A percentile compares a stretch with the other conserved stretches of the same genome.
Evolutionary conservation across 2,329 filamentous ascomycete species (phyloP).

Genomic region (Cytospora mali): DNA sequence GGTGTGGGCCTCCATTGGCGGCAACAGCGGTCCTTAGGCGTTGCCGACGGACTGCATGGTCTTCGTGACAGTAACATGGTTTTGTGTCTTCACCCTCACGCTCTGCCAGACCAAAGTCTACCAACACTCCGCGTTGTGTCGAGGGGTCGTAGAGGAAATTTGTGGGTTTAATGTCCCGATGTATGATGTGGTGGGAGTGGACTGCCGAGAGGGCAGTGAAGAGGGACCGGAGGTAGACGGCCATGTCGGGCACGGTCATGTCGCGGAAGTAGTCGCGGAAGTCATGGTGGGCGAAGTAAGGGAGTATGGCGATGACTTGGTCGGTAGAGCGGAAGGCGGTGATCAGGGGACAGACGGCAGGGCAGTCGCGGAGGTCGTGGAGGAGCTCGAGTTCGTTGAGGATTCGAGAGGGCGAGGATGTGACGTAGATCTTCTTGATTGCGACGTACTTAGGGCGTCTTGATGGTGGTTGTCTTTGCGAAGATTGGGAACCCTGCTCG

Average conservation of each 20-base stretch:
- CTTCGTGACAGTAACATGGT: constrained; percentile 79
- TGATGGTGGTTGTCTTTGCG: constrained; percentile 24
- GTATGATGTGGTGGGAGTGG: constrained; percentile 81
- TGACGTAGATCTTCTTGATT: constrained; percentile 99
- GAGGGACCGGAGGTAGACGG: constrained; percentile 84
- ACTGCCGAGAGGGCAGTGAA: constrained; percentile 84
- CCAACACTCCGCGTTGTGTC: constrained; percentile 81
- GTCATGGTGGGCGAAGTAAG: constrained; percentile 94
- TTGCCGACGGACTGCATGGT: constrained; percentile 62
- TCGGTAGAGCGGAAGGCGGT: constrained; percentile 95
- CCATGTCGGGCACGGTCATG: constrained; percentile 83
- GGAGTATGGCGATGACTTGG: constrained; percentile 91
- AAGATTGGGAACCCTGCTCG: constrained; percentile 28
- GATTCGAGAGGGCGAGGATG: constrained; percentile 89
- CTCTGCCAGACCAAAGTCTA: constrained; percentile 99
- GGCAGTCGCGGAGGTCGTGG: constrained; percentile 79
- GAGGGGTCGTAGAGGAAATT: constrained; percentile 93
- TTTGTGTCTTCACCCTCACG: constrained; percentile 75
- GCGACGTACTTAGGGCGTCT: constrained; percentile 75
- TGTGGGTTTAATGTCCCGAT: constrained; percentile 95
- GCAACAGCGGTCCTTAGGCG: constrained; percentile 61
- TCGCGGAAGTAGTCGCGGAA: constrained; percentile 93
- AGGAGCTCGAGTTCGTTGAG: constrained; percentile 95
- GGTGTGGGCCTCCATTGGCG: constrained; percentile 54
- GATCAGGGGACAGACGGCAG: constrained; percentile 90